Conservation (phyloP, 2,329 filamentous ascomycete genomes). For the Colletotrichum sidae region DNA sequence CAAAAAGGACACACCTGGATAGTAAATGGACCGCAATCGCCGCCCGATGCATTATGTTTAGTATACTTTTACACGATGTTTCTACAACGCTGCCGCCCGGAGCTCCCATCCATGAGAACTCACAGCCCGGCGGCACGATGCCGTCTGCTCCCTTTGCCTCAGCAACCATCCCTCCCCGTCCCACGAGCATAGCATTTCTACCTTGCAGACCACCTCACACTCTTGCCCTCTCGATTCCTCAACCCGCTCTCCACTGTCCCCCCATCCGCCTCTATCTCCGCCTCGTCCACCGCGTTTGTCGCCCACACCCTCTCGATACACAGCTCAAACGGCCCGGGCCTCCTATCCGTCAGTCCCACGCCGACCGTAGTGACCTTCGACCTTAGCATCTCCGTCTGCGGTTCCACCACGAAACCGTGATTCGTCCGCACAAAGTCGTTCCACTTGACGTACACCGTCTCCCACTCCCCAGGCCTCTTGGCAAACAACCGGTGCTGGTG, state of each 20-base stretch:
- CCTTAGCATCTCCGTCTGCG: constrained; percentile 88
- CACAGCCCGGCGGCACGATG: too few relatives aligned
- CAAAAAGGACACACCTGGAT: too few relatives aligned
- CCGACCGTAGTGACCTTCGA: constrained; percentile 89
- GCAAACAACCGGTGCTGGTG: constrained; percentile 93
- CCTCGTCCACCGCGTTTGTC: constrained; percentile 69
- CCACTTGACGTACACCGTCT: constrained; percentile 92
- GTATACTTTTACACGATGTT: constrained; percentile 5
- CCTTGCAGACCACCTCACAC: constrained; percentile 47
- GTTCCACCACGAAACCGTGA: constrained; percentile 90
- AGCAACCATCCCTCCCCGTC: background rate
- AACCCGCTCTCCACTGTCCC: constrained; percentile 43
- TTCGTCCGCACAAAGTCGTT: constrained; percentile 96
- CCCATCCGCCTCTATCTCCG: constrained; percentile 37
- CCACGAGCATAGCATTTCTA: background rate
- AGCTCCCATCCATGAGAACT: background rate
- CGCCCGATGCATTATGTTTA: background rate
- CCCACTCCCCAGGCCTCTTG: constrained; percentile 86
- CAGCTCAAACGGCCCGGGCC: constrained; percentile 89
- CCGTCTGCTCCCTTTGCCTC: too few relatives aligned
- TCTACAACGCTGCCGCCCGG: background rate
- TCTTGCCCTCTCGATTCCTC: constrained; percentile 52
- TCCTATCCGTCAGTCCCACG: constrained; percentile 87
- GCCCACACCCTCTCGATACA: constrained; percentile 91
- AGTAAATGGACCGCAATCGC: too few relatives aligned